A percentile compares a stretch with the other conserved stretches of the same genome.
Conservation (phyloP, 2,329 filamentous ascomycete species). For the Microdochium bolleyi region DNA sequence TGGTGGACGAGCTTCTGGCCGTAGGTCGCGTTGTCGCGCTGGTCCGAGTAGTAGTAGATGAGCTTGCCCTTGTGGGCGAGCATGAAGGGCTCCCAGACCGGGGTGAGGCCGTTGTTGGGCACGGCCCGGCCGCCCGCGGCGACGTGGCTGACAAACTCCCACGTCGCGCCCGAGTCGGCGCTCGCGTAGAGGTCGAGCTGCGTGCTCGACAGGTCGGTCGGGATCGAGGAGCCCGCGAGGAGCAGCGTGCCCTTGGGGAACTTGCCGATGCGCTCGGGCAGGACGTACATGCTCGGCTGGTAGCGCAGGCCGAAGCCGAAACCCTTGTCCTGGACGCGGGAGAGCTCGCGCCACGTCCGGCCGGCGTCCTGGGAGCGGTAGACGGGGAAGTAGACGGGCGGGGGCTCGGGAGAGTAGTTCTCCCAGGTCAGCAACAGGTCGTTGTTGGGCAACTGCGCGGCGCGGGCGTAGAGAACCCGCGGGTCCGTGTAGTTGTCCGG, state of each 20-base stretch:
- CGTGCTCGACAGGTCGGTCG: conserved; percentile 50
- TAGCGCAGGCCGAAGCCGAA: conserved; percentile 60
- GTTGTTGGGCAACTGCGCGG: conserved; percentile 33
- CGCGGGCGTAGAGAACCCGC: conserved; percentile 33
- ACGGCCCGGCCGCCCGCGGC: conserved; percentile 54
- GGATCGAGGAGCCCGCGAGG: conserved; percentile 51
- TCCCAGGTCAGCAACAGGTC: conserved; percentile 46
- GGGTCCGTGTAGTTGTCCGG: conserved; percentile 33
- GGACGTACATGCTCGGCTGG: conserved; percentile 60
- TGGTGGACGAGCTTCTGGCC: conserved; percentile 66
- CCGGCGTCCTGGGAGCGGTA: conserved; percentile 45
- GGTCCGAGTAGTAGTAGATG: conserved; percentile 64
- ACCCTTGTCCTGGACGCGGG: conserved; percentile 53
- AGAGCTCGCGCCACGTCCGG: conserved; percentile 54
- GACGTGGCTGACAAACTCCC: conserved; percentile 60
- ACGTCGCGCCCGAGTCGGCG: conserved; percentile 50
- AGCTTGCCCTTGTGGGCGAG: conserved; percentile 49
- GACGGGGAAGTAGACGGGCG: conserved; percentile 45
- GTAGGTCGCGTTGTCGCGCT: conserved; percentile 50
- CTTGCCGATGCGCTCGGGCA: conserved; percentile 47
- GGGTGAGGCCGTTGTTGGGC: conserved; percentile 56
- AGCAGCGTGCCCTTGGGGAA: conserved; percentile 58
- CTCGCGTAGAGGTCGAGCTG: conserved; percentile 64
- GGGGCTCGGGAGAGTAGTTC: conserved; percentile 49
- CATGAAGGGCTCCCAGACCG: conserved; percentile 68